A percentile compares a stretch with the other conserved stretches of the same genome.
phyloP scores from a whole-genome alignment of 306 rosid genomes.

The Prunus davidiana region DNA sequence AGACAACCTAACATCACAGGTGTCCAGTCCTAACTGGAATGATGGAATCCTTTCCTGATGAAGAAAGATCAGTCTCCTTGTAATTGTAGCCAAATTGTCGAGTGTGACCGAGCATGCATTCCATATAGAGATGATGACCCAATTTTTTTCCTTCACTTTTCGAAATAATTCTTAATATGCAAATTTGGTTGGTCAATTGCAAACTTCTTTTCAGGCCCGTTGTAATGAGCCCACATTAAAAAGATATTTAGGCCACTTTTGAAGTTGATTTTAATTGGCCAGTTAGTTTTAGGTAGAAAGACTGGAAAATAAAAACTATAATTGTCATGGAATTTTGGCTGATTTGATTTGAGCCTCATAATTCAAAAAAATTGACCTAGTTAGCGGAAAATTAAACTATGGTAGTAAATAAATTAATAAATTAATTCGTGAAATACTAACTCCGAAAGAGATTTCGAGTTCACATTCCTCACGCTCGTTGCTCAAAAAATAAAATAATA shows the following conservation, averaged over 20 bases:
- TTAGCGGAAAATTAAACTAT: background rate
- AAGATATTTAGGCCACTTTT: slow-evolving; percentile 6
- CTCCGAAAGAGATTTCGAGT: too few species aligned
- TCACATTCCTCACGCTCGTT: too few species aligned
- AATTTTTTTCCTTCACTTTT: too few species aligned
- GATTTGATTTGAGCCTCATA: slow-evolving; percentile 1
- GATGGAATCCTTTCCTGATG: background rate
- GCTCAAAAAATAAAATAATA: too few species aligned
- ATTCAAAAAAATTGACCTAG: background rate
- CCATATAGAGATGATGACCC: background rate
- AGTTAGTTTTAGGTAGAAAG: slow-evolving; percentile 9
- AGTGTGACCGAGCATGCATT: background rate
- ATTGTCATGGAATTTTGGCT: background rate
- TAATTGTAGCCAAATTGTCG: background rate
- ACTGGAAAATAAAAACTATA: background rate
- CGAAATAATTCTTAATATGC: background rate
- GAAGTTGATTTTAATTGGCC: background rate
- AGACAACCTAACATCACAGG: slow-evolving; percentile 1
- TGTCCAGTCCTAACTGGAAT: background rate
- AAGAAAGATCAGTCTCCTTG: background rate
- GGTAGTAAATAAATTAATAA: background rate
- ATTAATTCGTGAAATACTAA: background rate
- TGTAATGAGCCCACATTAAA: background rate
- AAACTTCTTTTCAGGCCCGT: background rate
- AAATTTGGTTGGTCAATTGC: background rate